These are phyloP conservation scores for Penicillium dipodomyicola DNA, from an alignment of 495 filamentous ascomycete genomes.

Conservation along the genomic window DNA sequence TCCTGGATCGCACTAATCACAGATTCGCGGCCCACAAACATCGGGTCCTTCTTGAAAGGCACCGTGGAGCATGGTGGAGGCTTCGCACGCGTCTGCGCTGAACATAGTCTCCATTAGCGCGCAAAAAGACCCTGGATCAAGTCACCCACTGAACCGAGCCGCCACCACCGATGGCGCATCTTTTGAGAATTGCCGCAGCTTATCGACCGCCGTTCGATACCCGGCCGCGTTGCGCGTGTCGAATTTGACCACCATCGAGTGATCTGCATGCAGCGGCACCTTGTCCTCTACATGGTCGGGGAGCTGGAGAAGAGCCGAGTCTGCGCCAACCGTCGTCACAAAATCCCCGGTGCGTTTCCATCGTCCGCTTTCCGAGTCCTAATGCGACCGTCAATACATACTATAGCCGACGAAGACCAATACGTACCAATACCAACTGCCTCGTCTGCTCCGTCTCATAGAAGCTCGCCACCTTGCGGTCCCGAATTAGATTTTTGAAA, in stretches of 20 bases:
- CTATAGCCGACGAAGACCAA: conserved; percentile 5
- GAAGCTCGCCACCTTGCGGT: conserved; percentile 33
- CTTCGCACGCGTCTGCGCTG: conserved; percentile 3
- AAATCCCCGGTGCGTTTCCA: conserved; percentile 21
- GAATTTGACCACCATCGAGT: conserved; percentile 19
- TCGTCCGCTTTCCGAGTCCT: conserved; percentile 21
- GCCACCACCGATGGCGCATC: conserved; percentile 18
- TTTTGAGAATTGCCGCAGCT: conserved; percentile 11
- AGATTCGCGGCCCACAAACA: conserved; percentile 5
- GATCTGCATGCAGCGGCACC: conserved; percentile 16
- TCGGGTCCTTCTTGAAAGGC: background rate
- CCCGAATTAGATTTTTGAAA: conserved; percentile 29
- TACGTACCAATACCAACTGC: conserved; percentile 15
- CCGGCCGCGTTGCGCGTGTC: conserved; percentile 14
- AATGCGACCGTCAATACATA: conserved; percentile 14
- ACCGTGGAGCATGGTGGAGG: conserved; percentile 8
- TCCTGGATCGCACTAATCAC: conserved; percentile 10
- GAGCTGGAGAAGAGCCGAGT: conserved; percentile 19
- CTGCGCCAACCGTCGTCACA: conserved; percentile 14
- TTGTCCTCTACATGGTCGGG: conserved; percentile 18
- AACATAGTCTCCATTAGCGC: background rate
- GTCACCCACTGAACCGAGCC: conserved; percentile 15
- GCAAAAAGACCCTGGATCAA: background rate
- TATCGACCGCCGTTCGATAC: conserved; percentile 19
- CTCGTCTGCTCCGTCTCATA: conserved; percentile 33